Evolutionary conservation across 176 grass and related monocot species (phyloP), one percentile per base, ranked within the genome.

Genomic region (Tillandsia leiboldiana): DNA sequence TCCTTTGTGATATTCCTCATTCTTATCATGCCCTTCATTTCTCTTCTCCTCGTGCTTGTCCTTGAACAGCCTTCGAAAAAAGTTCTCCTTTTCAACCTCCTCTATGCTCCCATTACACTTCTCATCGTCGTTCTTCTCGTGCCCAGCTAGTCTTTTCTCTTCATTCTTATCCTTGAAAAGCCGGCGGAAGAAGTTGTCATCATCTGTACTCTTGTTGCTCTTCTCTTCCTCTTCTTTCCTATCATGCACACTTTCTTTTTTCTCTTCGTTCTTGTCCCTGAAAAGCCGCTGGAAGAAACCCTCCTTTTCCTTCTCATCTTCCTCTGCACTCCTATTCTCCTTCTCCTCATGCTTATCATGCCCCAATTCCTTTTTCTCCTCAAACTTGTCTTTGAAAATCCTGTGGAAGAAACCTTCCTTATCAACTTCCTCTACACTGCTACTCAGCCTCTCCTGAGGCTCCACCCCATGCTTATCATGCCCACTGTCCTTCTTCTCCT

Each of bases 81-180:
- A 99, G 78, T 89, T 82, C 50, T 99, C 94, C 80, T 91, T 99
- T 26, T 99, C 94, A 58, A 74, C 84, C 77, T 93, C 94, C 52
- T 93, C 87, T 66, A 66, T 86, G 52, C 58, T 73, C 26, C 69
- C 64, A 74, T 73, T 78, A 27, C 70, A 78, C 51, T 76, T 96
- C 18, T 92, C 81, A 72, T 85, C 81, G 50, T 89, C 93, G 42
- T 83, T 84, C 51, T 78, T 83, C 9, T 84, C 78, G 79, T 85
- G 80, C 54, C 70, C 53, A 59, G 69, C 51, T 52, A 69, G 83
- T 51, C 88, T 96, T 77, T 82, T 91, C 61, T 88, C 92, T 80
- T 99, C 94, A 86, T 80, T 85, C 65, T 99, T 99, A 67, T 99
- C 94, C 83, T 99, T 99, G 74, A 99, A 99, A 87, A 99, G 75